Base-by-base conservation (phyloP, 768 basidiomycete species). In the Solioccasus polychromus region DNA sequence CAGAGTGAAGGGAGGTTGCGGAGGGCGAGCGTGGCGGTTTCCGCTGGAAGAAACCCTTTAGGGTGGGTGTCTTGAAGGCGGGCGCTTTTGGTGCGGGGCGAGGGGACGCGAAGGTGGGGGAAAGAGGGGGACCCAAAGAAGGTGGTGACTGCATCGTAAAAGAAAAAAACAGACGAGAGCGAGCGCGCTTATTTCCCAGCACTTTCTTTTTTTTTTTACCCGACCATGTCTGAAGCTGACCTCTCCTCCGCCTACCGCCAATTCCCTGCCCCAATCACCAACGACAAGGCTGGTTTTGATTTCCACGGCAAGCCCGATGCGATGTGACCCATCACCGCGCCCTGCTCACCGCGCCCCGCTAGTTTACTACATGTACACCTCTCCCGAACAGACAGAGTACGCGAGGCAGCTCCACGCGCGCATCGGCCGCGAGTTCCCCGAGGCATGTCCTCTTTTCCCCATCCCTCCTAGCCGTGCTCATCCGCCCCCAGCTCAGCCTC, bases 221-320 rank as follows among this genome's bases (percentile, higher is more conserved):
- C 28, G 28, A 38, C 26, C 15, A 50, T 36, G 45, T 18, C 45
- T 29, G 9, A 39, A 17, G 20, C 22, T 2, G 67, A 66, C 19
- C 68, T 60, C 50, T 84, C 85, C 1, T 19, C 68, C 1, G 71
- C 75, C 1, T 86, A 86, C 51, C 66, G 76, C 9, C 50, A 65
- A 8, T 83, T 84, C 50, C 79, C 78, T 0, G 47, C 71, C 8
- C 83, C 80, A 6, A 79, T 86, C 44, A 64, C 47, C 72, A 2
- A 68, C 70, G 26, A 76, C 76, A n/a, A n/a, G 39, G 77, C 82
- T 38, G 83, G 79, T 1, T 86, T 87, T 51, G 85, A 88, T 62
- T 87, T 88, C 55, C 85, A 88, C 57, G 74, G 85, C 82, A 47
- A 64, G 81, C 38, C 24, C 7, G n/a, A n/a, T n/a, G n/a, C n/a